A percentile compares a stretch with the other conserved stretches of the same genome.
phyloP scores from a whole-genome alignment of 495 filamentous ascomycete genomes.

The Trichocladium antarcticum region DNA sequence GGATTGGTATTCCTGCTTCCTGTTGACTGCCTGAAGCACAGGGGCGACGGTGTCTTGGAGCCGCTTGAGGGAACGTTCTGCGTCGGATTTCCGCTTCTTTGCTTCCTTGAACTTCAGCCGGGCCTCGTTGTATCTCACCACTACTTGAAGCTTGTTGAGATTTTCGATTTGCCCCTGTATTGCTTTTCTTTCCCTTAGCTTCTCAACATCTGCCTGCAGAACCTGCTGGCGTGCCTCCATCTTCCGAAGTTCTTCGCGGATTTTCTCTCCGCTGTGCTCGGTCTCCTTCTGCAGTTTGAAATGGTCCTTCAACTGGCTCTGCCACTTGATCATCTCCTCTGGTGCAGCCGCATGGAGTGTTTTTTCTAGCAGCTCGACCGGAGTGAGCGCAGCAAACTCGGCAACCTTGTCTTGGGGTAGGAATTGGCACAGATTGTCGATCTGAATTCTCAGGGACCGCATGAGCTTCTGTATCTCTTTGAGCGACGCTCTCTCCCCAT shows the following conservation, averaged over 20 bases:
- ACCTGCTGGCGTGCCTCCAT: conserved; percentile 64
- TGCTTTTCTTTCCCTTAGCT: conserved; percentile 60
- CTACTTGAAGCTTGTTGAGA: conserved; percentile 52
- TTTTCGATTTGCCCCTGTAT: conserved; percentile 55
- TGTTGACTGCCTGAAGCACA: conserved; percentile 50
- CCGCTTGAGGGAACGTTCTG: conserved; percentile 41
- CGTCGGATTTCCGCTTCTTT: conserved; percentile 37
- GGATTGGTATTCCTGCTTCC: conserved; percentile 50
- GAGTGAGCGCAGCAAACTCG: conserved; percentile 78
- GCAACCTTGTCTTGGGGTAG: conserved; percentile 93
- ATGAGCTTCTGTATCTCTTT: conserved; percentile 54
- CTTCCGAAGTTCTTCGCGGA: conserved; percentile 51
- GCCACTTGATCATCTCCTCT: conserved; percentile 66
- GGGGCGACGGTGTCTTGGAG: conserved; percentile 56
- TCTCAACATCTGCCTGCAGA: conserved; percentile 71
- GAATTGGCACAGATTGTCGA: conserved; percentile 97
- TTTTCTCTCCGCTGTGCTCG: conserved; percentile 45
- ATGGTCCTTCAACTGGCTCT: conserved; percentile 58
- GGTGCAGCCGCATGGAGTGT: conserved; percentile 82
- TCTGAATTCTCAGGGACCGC: conserved; percentile 67
- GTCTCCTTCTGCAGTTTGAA: conserved; percentile 57
- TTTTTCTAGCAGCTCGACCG: conserved; percentile 72
- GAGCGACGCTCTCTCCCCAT: conserved; percentile 46
- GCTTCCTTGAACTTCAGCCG: conserved; percentile 32
- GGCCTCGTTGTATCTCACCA: conserved; percentile 49